Percentiles rank a stretch among this genome's conserved stretches.
Conservation (phyloP, 257 asterid genomes). For the Linaria vulgaris region DNA sequence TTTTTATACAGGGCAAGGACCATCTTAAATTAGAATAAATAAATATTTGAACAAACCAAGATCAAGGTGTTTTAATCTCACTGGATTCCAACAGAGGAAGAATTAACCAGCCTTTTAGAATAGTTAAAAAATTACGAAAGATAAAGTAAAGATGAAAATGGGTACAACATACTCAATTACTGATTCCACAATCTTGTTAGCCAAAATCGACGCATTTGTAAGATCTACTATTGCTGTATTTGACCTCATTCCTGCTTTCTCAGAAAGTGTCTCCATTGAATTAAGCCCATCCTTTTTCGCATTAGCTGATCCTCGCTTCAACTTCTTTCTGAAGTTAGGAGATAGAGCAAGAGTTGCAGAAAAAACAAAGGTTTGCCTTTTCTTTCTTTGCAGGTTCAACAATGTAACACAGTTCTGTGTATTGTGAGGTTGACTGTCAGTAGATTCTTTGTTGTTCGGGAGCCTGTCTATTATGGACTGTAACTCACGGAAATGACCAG, state of each 20-base stretch:
- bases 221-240: constrained; percentile 86
- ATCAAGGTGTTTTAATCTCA: not conserved
- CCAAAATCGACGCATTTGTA: constrained; percentile 81
- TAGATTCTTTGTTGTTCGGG: constrained; percentile 63
- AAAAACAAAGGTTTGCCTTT: constrained; percentile 93
- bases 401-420: constrained; percentile 61
- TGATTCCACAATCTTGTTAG: constrained; percentile 80
- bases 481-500: constrained; percentile 90
- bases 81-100: constrained; percentile 2
- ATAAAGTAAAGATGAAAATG: constrained; percentile 13
- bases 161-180: constrained; percentile 71
- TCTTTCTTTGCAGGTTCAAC: constrained; percentile 70
- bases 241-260: constrained; percentile 92
- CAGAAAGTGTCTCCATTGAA: constrained; percentile 86
- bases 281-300: constrained; percentile 61
- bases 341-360: constrained; percentile 97
- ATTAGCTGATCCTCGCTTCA: constrained; percentile 67
- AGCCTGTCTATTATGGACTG: constrained; percentile 96
- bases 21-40: not conserved
- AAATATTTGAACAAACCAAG: not conserved
- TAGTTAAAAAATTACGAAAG: not conserved
- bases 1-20: constrained; percentile 6
- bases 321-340: constrained; percentile 83
- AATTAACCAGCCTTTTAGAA: not conserved
- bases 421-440: constrained; percentile 48